Evolutionary conservation across 2,329 filamentous ascomycete genomes (phyloP), one percentile per base, ranked within the genome.

Genomic region (Paramyrothecium roridum): DNA sequence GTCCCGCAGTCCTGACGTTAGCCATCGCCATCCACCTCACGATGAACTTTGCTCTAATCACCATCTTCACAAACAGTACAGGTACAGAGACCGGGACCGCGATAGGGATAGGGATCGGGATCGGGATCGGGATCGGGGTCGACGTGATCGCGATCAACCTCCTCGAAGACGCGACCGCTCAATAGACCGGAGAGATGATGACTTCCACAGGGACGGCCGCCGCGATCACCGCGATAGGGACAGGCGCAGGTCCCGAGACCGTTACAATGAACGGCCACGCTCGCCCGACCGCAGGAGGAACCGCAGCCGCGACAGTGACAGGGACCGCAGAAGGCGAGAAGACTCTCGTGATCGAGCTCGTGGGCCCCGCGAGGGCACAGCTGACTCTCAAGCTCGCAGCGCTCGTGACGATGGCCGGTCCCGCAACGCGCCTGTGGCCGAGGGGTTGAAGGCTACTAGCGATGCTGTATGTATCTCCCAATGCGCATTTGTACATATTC

Each of bases 251-350:
- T 90, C 85, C 58, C 80, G 83, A 63, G 84, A 87, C 60, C 76
- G 83, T 60, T 81, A 80, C 58, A 73, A 75, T 57, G 83, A 84
- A 48, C 80, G 82, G 63, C 81, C 87, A 53, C 77, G 83, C 59
- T 85, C 84, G 33, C 75, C 81, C 34, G 81, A 82, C 50, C 76
- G 80, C 62, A 79, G 86, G 70, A 83, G 86, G 50, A 80, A 83
- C 48, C 76, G 79, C 63, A 81, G 87, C 71, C 84, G 87, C 64
- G 89, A 91, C 52, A 80, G 69, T 57, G 76, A 79, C 54, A 72
- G 86, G 69, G 86, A 90, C 64, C 78, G 84, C 65, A 86, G 86
- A 65, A 87, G 86, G 76, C 86, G 87, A 81, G 89, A 91, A 73
- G 87, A 87, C 67, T 90, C 86, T 70, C 83, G 83, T 71, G 88